A percentile compares a stretch with the other conserved stretches of the same genome.
These are phyloP conservation scores for Phanerochaete sordida DNA, from an alignment of 768 basidiomycete species.

Conservation along the genomic window DNA sequence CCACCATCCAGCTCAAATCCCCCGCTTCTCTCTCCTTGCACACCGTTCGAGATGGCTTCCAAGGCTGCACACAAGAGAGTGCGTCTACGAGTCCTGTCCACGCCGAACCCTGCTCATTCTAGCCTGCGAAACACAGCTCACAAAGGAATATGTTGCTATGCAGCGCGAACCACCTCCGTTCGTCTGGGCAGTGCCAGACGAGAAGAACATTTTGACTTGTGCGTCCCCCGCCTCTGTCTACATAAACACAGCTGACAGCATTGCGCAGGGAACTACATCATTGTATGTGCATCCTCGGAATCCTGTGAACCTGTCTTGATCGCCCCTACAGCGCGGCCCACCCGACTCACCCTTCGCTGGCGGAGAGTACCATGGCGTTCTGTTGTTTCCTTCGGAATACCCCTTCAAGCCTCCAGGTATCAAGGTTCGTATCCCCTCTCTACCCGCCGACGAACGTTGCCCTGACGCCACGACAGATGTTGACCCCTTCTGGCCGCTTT, in stretches of 20 bases:
- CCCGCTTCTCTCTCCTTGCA: not conserved
- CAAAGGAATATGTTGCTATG: constrained; percentile 90
- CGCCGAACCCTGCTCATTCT: constrained; percentile 2
- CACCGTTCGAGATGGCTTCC: constrained; percentile 56
- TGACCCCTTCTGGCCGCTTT: constrained; percentile 88
- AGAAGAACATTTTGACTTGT: constrained; percentile 97
- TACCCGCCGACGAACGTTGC: constrained; percentile 8
- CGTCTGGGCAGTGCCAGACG: constrained; percentile 92
- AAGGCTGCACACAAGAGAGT: constrained; percentile 88
- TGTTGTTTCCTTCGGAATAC: constrained; percentile 92
- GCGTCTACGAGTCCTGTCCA: constrained; percentile 16
- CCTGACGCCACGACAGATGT: constrained; percentile 56
- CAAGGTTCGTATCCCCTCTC: constrained; percentile 52
- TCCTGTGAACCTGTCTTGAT: constrained; percentile 8
- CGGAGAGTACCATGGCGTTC: constrained; percentile 92
- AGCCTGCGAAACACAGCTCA: constrained; percentile 44
- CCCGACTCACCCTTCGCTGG: constrained; percentile 88
- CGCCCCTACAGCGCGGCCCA: constrained; percentile 71
- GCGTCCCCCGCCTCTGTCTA: constrained; percentile 30
- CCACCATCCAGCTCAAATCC: constrained; percentile 14
- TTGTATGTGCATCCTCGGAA: constrained; percentile 46
- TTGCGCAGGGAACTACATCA: constrained; percentile 87
- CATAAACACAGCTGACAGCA: not conserved
- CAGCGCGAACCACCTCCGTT: constrained; percentile 93
- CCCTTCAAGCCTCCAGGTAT: constrained; percentile 97